A percentile compares a stretch with the other conserved stretches of the same genome.
These are phyloP conservation scores for Curvularia sp. DNA, from an alignment of 2,329 filamentous ascomycete genomes.

Conservation along the genomic window DNA sequence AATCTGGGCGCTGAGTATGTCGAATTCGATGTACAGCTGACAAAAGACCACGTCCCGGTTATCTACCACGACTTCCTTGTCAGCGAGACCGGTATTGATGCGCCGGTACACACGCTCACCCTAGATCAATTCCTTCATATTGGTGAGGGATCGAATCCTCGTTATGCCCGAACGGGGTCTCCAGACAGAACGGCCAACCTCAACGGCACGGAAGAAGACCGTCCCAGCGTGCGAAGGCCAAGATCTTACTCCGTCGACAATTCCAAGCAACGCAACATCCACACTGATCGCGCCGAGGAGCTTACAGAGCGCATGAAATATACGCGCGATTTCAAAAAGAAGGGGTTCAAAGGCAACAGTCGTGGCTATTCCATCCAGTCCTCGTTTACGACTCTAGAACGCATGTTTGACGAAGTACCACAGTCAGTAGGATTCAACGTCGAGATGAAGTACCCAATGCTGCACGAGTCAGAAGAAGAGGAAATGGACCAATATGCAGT, in stretches of 20 bases:
- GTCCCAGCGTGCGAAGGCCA: slow-evolving; percentile 42
- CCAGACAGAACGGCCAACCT: slow-evolving; percentile 40
- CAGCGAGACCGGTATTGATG: slow-evolving; percentile 96
- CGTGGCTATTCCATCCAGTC: slow-evolving; percentile 95
- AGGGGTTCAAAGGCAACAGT: slow-evolving; percentile 95
- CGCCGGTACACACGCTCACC: slow-evolving; percentile 92
- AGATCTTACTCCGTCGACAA: slow-evolving; percentile 68
- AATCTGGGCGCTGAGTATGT: slow-evolving; percentile 83
- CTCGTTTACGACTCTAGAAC: slow-evolving; percentile 92
- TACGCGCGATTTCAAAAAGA: slow-evolving; percentile 90
- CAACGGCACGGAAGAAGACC: slow-evolving; percentile 28
- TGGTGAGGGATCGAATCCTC: slow-evolving; percentile 63
- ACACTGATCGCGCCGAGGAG: slow-evolving; percentile 56
- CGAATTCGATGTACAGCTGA: slow-evolving; percentile 89
- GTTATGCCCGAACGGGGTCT: slow-evolving; percentile 57
- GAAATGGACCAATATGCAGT: slow-evolving; percentile 97
- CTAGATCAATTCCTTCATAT: slow-evolving; percentile 95
- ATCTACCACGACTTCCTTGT: slow-evolving; percentile 99
- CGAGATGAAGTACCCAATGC: slow-evolving; percentile 99
- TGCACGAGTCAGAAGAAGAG: slow-evolving; percentile 91
- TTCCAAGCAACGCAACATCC: slow-evolving; percentile 50
- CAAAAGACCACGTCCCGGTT: slow-evolving; percentile 97
- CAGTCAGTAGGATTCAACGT: slow-evolving; percentile 93
- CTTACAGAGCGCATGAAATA: slow-evolving; percentile 92
- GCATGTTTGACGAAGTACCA: slow-evolving; percentile 86